Base-by-base conservation (phyloP, 345 rosid genomes). In the Gossypium longicalyx region DNA sequence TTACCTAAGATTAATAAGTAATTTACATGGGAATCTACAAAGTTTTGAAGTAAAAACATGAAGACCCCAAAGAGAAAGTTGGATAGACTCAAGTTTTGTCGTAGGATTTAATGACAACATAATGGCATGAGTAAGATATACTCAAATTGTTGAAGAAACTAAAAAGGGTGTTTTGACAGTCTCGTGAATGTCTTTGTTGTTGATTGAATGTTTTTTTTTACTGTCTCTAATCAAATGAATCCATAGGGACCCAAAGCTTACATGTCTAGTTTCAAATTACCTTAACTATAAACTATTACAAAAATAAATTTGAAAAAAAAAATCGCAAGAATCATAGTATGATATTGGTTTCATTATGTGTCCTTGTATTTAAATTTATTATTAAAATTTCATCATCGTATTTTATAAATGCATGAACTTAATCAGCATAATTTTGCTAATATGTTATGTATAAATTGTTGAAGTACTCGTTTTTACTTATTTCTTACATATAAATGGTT, bases 51-150 rank as follows among this genome's bases (percentile, higher is more conserved):
- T 19, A 56, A n/a, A 54, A n/a, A 8, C 9, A 56, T 19, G 23
- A 56, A 19, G 20, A 19, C 60, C 25, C 60, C 60, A n/a, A 56
- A 9, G 59, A 54, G 3, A 19, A 29, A 20, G 75, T 45, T 59
- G 15, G 45, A 13, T 45, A 45, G 9, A 12, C 38, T 25, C 7
- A 11, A 25, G 76, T 58, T 20, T 49, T 61, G 76, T 73, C 59
- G 69, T 61, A 25, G 7, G 76, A 61, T 73, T n/a, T 47, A 47
- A 25, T 27, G 47, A 48, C 76, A 73, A 11, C 44, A 58, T 47
- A 48, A 60, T 47, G 58, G 48, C 15, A 73, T 10, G 76, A 73
- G 69, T 73, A 25, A 59, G 34, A 73, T 73, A 43, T 17, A 73
- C 76, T 61, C 76, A 73, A 61, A 60, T 48, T 54, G 34, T 54